Evolutionary conservation across 805 yeast genomes (phyloP).

Genomic region (Saturnispora bothae): DNA sequence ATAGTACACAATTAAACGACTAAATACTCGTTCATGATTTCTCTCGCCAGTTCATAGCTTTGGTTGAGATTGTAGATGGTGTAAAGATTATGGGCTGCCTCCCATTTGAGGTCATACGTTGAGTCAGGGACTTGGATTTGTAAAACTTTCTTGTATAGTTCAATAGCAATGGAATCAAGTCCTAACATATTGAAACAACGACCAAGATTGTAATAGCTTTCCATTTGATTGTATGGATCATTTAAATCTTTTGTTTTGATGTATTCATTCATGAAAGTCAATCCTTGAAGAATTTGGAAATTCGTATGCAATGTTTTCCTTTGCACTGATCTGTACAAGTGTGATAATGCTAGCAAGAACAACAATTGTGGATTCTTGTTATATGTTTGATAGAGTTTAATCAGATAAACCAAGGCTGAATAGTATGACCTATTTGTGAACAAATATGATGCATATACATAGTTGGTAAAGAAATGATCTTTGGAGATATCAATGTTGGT

Average conservation of each 20-base stretch:
- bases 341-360: conserved; percentile 65
- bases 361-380: conserved; percentile 73
- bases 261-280: conserved; percentile 70
- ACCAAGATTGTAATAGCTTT: conserved; percentile 74
- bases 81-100: conserved; percentile 79
- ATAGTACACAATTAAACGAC: conserved; percentile 13
- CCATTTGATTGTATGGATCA: conserved; percentile 50
- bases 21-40: conserved; percentile 56
- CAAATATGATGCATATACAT: conserved; percentile 70
- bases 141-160: conserved; percentile 63
- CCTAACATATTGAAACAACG: conserved; percentile 80
- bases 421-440: conserved; percentile 75
- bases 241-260: conserved; percentile 30
- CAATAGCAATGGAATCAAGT: conserved; percentile 58
- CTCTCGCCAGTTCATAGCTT: conserved; percentile 52
- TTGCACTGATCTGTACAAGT: conserved; percentile 86
- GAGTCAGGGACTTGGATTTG: conserved; percentile 34
- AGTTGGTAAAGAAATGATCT: conserved; percentile 51
- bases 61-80: conserved; percentile 70
- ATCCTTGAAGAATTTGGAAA: conserved; percentile 77
- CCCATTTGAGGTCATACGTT: conserved; percentile 45
- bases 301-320: conserved; percentile 80
- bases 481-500: conserved; percentile 34
- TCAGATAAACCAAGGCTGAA: conserved; percentile 70
- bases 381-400: conserved; percentile 55